Evolutionary conservation across 2,329 filamentous ascomycete genomes (phyloP).

Genomic region (Apiospora hydei): DNA sequence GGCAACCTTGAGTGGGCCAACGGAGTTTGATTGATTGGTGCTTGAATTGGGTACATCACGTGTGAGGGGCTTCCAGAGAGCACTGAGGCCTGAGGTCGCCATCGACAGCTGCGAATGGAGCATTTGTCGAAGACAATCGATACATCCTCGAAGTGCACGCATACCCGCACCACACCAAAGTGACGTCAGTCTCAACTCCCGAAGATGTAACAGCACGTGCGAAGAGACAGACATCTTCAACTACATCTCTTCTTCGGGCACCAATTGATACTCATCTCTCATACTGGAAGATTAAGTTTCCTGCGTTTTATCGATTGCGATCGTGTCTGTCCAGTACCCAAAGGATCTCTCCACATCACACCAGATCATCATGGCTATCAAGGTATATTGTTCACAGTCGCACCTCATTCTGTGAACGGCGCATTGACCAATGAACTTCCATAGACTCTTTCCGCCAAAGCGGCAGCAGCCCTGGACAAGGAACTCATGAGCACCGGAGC

Average conservation of each 20-base stretch:
- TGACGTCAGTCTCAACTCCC: background rate
- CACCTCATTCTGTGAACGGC: conserved; percentile 22
- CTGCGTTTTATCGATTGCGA: background rate
- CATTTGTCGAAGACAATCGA: too few species aligned
- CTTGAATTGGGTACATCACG: background rate
- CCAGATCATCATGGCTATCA: conserved; percentile 21
- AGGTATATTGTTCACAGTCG: background rate
- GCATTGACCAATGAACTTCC: conserved; percentile 32
- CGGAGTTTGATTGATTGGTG: background rate
- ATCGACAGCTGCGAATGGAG: background rate
- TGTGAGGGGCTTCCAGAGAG: background rate
- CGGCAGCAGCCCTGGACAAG: conserved; percentile 86
- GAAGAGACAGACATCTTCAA: background rate
- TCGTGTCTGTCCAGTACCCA: background rate
- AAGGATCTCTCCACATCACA: background rate
- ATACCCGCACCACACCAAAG: background rate
- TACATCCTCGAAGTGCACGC: too few species aligned
- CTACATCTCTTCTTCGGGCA: background rate
- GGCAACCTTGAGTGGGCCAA: background rate
- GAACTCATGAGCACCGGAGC: conserved; percentile 90
- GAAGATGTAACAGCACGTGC: conserved; percentile 7
- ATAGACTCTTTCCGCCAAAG: conserved; percentile 86
- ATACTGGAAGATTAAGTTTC: background rate
- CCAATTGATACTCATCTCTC: background rate
- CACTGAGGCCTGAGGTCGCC: background rate